Percentiles rank a stretch among this genome's conserved stretches.
These are phyloP conservation scores for Sungouiozyma intestinalis DNA, from an alignment of 805 yeast genomes.

Conservation along the genomic window DNA sequence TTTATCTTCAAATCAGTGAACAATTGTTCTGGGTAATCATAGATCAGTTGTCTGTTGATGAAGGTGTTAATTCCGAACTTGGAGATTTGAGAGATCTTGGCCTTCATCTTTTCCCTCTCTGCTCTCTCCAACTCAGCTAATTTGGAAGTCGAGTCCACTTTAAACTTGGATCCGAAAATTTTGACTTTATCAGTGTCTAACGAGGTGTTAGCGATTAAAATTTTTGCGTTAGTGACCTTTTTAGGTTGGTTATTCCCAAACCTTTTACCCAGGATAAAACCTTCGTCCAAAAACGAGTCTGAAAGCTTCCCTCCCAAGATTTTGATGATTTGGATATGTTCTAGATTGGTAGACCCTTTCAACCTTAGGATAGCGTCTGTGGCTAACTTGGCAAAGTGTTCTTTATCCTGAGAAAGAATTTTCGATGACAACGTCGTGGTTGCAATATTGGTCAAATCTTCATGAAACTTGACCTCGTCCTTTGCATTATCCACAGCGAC, in stretches of 20 bases:
- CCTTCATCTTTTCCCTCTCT: constrained; percentile 86
- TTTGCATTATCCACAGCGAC: constrained; percentile 65
- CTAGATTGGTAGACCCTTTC: constrained; percentile 78
- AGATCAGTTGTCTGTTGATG: constrained; percentile 91
- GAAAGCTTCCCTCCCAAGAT: constrained; percentile 86
- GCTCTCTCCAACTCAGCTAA: constrained; percentile 91
- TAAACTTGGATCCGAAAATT: constrained; percentile 94
- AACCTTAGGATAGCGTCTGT: constrained; percentile 88
- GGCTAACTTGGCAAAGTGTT: constrained; percentile 77
- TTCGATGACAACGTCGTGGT: constrained; percentile 90
- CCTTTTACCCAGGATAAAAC: constrained; percentile 81
- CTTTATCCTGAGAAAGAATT: constrained; percentile 90
- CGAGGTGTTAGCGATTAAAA: constrained; percentile 89
- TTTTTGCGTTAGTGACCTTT: constrained; percentile 67
- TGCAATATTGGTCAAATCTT: constrained; percentile 78
- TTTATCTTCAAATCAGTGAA: constrained; percentile 80
- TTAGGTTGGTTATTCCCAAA: constrained; percentile 95
- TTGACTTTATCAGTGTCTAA: constrained; percentile 97
- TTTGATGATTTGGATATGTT: constrained; percentile 87
- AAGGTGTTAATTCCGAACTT: constrained; percentile 81
- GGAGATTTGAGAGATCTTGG: constrained; percentile 79
- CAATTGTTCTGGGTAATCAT: constrained; percentile 96
- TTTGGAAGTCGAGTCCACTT: constrained; percentile 90
- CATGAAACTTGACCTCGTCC: constrained; percentile 48
- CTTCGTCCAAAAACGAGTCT: constrained; percentile 92